Base-by-base conservation (phyloP, 139 green algal species). In the Ettlia oleoabundans region DNA sequence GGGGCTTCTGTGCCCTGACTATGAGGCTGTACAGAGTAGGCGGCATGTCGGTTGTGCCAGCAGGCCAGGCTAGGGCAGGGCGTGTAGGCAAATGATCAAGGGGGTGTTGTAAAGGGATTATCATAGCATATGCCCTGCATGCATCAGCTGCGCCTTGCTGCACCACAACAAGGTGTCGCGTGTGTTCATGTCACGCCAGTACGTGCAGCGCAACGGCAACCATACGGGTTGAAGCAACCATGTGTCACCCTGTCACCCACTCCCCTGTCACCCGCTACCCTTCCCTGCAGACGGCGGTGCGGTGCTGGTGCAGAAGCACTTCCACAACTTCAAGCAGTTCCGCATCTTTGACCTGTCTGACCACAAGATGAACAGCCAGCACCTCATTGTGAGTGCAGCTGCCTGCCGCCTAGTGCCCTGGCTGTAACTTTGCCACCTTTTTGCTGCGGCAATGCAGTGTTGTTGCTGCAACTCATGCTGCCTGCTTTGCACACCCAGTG, bases 321-420 rank as follows among this genome's bases (percentile, higher is more conserved):
- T 83, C 53, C 69, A 86, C 82, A 89, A 89, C 76, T 89, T 89
- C 52, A 71, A 77, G 64, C 65, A 69, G 51, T 87, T 88, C 38
- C 81, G 87, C n/a, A 73, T 89, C 43, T 89, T 83, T 41, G 85
- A 90, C 75, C 74, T 90, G 13, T 80, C 47, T 21, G 80, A 90
- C n/a, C 79, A 84, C 67, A 79, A 84, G 26, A 74, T 91, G 42
- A 84, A 76, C 22, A 74, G 82, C 55, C 51, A 80, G 18, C 77
- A 85, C 61, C 85, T 91, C 51, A 53, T 88, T 18, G 84, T 81
- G 53, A 58, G 70, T 28, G 6, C 28, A 15, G n/a, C n/a, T 28
- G 35, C n/a, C 30, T n/a, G 63, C 63, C 6, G 47, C 47, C 47
- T 58, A 15, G 13, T 58, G 47, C 47, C 15, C 13, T 15, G 10